Conservation (phyloP, 106 monocot genomes). For the Dactylorhiza incarnata region DNA sequence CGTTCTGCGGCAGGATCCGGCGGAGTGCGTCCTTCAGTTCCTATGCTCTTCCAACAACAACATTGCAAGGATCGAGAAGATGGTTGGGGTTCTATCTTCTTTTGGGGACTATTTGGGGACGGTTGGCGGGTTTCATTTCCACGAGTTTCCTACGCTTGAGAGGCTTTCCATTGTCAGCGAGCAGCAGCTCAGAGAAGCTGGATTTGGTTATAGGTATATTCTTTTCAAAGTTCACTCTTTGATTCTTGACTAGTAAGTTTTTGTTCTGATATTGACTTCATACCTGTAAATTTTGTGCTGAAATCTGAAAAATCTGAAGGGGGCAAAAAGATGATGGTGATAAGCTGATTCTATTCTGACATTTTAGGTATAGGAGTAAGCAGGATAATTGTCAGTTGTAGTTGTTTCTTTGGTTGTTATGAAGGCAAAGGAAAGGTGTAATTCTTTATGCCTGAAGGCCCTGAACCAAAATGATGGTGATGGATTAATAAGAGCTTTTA, state of each 20-base stretch:
- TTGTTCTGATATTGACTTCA: neutral
- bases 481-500: neutral
- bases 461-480: neutral
- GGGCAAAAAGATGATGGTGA: neutral
- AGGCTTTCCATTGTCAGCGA: constrained; percentile 50
- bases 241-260: constrained; percentile 3
- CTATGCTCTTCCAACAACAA: constrained; percentile 96
- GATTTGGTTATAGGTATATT: constrained; percentile 88
- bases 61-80: constrained; percentile 83
- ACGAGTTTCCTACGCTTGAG: constrained; percentile 70
- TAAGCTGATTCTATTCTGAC: neutral
- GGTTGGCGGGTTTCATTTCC: constrained; percentile 59
- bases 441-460: neutral
- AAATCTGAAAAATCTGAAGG: neutral
- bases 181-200: constrained; percentile 69
- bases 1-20: constrained; percentile 87
- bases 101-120: constrained; percentile 63
- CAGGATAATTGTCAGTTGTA: neutral
- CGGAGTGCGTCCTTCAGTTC: constrained; percentile 93
- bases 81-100: constrained; percentile 61
- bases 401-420: neutral
- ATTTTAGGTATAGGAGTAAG: neutral
- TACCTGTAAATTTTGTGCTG: neutral
- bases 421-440: neutral
- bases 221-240: neutral